A percentile compares a stretch with the other conserved stretches of the same genome.
phyloP scores from a whole-genome alignment of 768 basidiomycete genomes.

The Xerocomellus intermedius region DNA sequence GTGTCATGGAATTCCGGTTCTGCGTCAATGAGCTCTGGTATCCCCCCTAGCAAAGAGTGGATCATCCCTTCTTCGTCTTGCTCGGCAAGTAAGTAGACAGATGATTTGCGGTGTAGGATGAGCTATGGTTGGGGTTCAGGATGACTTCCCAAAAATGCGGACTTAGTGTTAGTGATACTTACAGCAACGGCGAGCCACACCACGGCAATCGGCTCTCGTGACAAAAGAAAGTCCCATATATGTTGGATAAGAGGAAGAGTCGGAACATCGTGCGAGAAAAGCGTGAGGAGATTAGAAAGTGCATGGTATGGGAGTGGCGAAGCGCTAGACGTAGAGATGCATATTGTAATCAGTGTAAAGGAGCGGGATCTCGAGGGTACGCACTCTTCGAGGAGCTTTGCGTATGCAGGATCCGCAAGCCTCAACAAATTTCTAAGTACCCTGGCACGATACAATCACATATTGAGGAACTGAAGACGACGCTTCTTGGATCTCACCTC shows the following conservation, averaged over 20 bases:
- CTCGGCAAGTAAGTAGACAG: constrained; percentile 57
- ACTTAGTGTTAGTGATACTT: constrained; percentile 30
- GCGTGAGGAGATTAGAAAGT: constrained; percentile 83
- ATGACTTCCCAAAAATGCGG: background rate
- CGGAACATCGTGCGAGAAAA: constrained; percentile 91
- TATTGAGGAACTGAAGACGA: background rate
- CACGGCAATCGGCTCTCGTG: constrained; percentile 73
- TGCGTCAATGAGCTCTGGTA: constrained; percentile 48
- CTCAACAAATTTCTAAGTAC: constrained; percentile 72
- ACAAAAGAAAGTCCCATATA: constrained; percentile 86
- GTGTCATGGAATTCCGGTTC: constrained; percentile 1
- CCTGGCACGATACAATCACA: constrained; percentile 35
- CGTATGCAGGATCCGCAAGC: constrained; percentile 67
- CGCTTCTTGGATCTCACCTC: constrained; percentile 40
- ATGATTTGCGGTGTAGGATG: constrained; percentile 66
- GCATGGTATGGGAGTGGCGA: constrained; percentile 87
- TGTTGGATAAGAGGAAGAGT: constrained; percentile 88
- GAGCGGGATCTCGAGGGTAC: constrained; percentile 16
- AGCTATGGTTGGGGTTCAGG: constrained; percentile 45
- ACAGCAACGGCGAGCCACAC: constrained; percentile 87
- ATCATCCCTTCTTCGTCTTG: constrained; percentile 83
- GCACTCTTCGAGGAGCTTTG: constrained; percentile 66
- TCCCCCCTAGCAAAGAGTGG: constrained; percentile 66
- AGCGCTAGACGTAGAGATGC: constrained; percentile 39
- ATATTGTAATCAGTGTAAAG: background rate